Conservation (phyloP, 2,329 filamentous ascomycete species). For the Trichophyton verrucosum region DNA sequence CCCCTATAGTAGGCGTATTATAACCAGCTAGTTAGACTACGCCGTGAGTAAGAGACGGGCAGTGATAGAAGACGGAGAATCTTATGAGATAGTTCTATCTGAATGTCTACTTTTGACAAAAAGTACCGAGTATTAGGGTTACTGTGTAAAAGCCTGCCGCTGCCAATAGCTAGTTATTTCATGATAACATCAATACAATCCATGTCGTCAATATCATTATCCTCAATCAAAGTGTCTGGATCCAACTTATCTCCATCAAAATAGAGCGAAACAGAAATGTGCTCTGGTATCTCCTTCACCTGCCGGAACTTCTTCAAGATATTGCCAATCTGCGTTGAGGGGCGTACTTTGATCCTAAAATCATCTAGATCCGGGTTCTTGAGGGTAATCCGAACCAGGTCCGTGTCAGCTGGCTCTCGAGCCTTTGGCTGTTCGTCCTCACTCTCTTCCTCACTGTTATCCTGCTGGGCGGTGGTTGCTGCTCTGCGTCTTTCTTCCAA, state of each 20-base stretch:
- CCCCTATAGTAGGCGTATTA: background rate
- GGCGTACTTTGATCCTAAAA: slow-evolving; percentile 35
- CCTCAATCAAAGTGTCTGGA: slow-evolving; percentile 46
- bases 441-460: slow-evolving; percentile 11
- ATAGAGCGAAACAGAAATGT: slow-evolving; percentile 47
- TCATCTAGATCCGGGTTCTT: slow-evolving; percentile 41
- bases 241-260: slow-evolving; percentile 67
- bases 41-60: no score
- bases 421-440: slow-evolving; percentile 18
- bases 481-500: slow-evolving; percentile 29
- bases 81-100: no score
- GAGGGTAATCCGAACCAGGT: slow-evolving; percentile 36
- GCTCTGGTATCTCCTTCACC: slow-evolving; percentile 39
- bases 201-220: slow-evolving; percentile 61
- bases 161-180: slow-evolving; percentile 25
- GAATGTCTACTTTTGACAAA: background rate
- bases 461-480: slow-evolving; percentile 13
- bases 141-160: background rate
- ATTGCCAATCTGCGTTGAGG: slow-evolving; percentile 46
- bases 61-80: no score
- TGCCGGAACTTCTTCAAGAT: slow-evolving; percentile 52
- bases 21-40: no score
- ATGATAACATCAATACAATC: slow-evolving; percentile 65
- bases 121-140: background rate
- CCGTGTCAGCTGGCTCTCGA: slow-evolving; percentile 7